Conservation (phyloP, 306 rosid genomes). For the Acmispon strigosus region DNA sequence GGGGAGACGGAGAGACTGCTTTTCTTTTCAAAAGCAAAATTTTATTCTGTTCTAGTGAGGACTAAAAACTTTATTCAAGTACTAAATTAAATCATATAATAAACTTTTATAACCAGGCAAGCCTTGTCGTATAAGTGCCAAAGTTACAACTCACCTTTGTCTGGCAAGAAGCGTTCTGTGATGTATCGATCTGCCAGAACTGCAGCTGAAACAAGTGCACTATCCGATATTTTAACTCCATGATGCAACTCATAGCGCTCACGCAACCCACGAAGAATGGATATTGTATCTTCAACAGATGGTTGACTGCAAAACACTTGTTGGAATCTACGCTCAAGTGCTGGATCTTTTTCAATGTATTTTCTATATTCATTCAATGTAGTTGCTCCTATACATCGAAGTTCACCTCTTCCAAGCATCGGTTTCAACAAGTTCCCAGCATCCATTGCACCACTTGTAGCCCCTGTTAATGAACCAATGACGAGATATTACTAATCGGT, state of each 20-base stretch:
- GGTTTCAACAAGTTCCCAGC: conserved; percentile 97
- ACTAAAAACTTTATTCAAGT: background rate
- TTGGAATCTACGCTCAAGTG: conserved; percentile 95
- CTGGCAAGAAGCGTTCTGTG: conserved; percentile 90
- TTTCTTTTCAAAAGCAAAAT: background rate
- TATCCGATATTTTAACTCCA: conserved; percentile 94
- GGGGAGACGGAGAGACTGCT: background rate
- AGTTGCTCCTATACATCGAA: conserved; percentile 94
- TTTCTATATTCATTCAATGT: conserved; percentile 89
- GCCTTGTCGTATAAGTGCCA: background rate
- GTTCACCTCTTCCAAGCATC: conserved; percentile 98
- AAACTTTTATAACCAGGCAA: background rate
- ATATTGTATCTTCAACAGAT: conserved; percentile 84
- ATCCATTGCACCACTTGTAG: conserved; percentile 98
- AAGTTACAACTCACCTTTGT: conserved; percentile 53
- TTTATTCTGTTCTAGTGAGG: background rate
- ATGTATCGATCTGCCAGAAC: conserved; percentile 89
- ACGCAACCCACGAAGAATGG: conserved; percentile 95
- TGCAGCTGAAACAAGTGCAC: conserved; percentile 96
- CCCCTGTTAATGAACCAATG: conserved; percentile 52
- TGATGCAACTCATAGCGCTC: conserved; percentile 98
- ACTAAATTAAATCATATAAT: background rate
- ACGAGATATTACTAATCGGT: conserved; percentile 11
- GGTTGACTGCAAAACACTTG: conserved; percentile 93
- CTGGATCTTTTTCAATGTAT: conserved; percentile 95